These are phyloP conservation scores for Ogataea nitratoaversa DNA, from an alignment of 805 yeast species.

Conservation along the genomic window DNA sequence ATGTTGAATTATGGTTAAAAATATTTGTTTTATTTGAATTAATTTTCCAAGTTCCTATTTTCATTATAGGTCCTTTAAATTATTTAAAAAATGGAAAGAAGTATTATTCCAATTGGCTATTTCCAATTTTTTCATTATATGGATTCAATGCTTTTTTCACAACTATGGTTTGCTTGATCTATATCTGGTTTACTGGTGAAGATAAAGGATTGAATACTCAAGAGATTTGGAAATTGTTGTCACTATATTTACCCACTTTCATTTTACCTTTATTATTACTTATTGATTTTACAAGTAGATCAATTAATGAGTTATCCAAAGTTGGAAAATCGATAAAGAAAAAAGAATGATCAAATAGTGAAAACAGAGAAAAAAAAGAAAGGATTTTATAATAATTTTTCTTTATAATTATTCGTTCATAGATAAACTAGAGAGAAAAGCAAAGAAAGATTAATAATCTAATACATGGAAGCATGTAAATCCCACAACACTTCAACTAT, in stretches of 20 bases:
- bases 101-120: constrained; percentile 19
- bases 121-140: constrained; percentile 47
- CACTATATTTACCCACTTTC: constrained; percentile 67
- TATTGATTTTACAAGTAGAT: constrained; percentile 37
- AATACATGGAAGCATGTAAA: no score
- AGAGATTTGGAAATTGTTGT: constrained; percentile 42
- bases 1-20: constrained; percentile 60
- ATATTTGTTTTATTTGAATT: constrained; percentile 71
- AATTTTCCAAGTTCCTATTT: constrained; percentile 75
- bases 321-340: constrained; percentile 1
- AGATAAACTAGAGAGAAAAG: no score
- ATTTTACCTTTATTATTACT: constrained; percentile 58
- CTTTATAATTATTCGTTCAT: no score
- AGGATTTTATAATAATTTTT: no score
- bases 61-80: constrained; percentile 42
- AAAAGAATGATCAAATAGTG: background rate
- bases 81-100: constrained; percentile 14
- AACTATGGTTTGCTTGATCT: constrained; percentile 66
- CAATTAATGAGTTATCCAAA: background rate
- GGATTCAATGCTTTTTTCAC: constrained; percentile 83
- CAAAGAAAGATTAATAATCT: no score
- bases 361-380: no score
- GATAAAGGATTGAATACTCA: constrained; percentile 34
- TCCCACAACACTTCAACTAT: no score
- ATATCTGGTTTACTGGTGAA: constrained; percentile 35